These are phyloP conservation scores for Carex kokanica DNA, from an alignment of 176 grass and related monocot species.

Conservation along the genomic window DNA sequence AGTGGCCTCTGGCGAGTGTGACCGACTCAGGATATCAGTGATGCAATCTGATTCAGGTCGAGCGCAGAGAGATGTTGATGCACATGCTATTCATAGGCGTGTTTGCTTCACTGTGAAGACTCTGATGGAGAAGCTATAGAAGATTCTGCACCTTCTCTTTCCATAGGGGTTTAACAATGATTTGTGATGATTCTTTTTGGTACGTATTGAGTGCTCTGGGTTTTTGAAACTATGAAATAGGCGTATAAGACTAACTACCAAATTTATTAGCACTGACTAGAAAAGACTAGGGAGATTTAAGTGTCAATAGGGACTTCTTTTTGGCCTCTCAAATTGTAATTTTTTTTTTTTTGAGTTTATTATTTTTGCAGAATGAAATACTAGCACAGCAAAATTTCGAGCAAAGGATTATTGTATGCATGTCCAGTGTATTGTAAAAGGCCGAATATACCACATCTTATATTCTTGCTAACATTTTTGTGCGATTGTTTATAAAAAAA, in stretches of 20 bases:
- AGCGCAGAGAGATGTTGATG: background rate
- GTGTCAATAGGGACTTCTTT: background rate
- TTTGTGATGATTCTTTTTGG: background rate
- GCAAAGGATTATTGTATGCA: background rate
- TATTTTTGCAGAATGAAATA: background rate
- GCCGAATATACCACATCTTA: no score
- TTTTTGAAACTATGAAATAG: background rate
- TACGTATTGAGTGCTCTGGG: background rate
- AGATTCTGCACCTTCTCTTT: background rate
- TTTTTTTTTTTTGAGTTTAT: background rate
- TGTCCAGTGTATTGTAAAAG: no score
- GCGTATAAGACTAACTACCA: background rate
- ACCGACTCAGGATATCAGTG: background rate
- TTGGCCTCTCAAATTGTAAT: background rate
- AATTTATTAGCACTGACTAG: background rate
- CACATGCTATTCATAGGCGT: background rate
- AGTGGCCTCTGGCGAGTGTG: background rate
- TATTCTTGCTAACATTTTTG: no score
- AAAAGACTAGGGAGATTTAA: background rate
- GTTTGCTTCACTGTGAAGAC: background rate
- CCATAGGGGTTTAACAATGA: background rate
- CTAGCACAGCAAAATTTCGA: background rate
- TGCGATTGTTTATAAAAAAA: no score
- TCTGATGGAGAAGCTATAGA: background rate
- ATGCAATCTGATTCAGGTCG: background rate